Evolutionary conservation across 768 basidiomycete species (phyloP), one percentile per base, ranked within the genome.

Genomic region (Boletellus emodensis): DNA sequence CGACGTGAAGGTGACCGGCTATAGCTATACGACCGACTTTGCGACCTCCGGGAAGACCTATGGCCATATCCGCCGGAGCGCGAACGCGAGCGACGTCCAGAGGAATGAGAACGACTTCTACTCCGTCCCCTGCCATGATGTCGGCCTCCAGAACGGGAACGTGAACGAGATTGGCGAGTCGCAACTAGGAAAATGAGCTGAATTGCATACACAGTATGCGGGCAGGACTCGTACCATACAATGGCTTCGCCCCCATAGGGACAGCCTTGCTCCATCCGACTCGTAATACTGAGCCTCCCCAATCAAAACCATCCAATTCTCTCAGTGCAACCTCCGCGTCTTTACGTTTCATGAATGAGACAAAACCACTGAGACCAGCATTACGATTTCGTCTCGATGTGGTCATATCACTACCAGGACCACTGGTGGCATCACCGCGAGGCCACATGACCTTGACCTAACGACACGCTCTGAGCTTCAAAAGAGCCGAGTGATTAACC

Each of bases 401-500:
- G 20, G 85, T 86, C 79, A 91, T 87, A 40, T 90, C 85, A 20
- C 82, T 79, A 2, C 85, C 90, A 42, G 86, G 84, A 28, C 86
- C 85, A 6, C 69, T 55, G 2, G 78, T 75, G 15, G 71, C 77
- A 62, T 94, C 92, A 11, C 83, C 80, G 36, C 95, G 84, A n/a
- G 94, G 95, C 94, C 94, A 98, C 94, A 98, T 97, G 57, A 98
- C 84, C 75, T 95, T 93, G 39, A 94, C 90, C 90, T 93, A n/a
- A 48, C 52, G 22, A 14, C 50, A 17, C 17, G 7, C 32, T 28
- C 17, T 50, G 22, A 48, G 42, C 32, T 18, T 15, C 37, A 12
- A 33, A 10, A 48, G 14, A 18, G 36, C 17, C n/a, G 20, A 11
- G 38, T 24, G n/a, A 53, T 26, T 48, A 40, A 10, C 4, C 24